Base-by-base conservation (phyloP, 2,329 filamentous ascomycete genomes). In the Didymella arachidicola region DNA sequence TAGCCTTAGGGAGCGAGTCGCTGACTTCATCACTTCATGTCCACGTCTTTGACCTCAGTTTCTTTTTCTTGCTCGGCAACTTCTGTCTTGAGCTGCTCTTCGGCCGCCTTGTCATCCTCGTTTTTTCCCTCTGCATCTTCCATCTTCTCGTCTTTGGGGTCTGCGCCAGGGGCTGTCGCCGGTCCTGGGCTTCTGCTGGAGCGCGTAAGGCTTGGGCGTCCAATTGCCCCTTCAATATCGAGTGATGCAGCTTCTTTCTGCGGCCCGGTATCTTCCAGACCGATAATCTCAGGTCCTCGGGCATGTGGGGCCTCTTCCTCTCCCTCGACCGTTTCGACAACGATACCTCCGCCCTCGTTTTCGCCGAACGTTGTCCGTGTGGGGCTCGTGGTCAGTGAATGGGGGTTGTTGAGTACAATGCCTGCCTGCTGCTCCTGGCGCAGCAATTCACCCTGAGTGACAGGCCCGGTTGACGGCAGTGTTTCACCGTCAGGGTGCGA, bases 391-490 rank as follows among this genome's bases (percentile, higher is more conserved):
- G 62, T 70, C 19, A 75, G 58, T 7, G 66, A 67, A 53, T 74
- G 71, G 4, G 78, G 77, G 14, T 76, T 74, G 58, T 72, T 84
- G 25, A 91, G 89, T 7, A 94, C 89, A 16, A 94, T 87, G 36
- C 91, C 91, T 1, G 90, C 89, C 72, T 90, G 87, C 78, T 96
- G 92, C 75, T 96, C 92, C 77, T 95, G 90, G n/a, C 92, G 83
- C 25, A 96, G 81, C 22, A 96, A 82, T 76, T 96, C 92, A 46
- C 92, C 92, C 77, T 96, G 92, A 0, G 91, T 93, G 65, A 75
- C 63, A 48, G 74, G 55, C 53, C 75, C 69, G 48, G 75, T 67
- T 52, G 67, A 72, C 27, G 74, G 74, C 48, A 78, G 70, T 11
- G 77, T 75, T 55, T 74, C 72, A 30, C 72, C 72, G 29, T 76